Base-by-base conservation (phyloP, 352 stramenopile species). In the Blastocystis sp. region DNA sequence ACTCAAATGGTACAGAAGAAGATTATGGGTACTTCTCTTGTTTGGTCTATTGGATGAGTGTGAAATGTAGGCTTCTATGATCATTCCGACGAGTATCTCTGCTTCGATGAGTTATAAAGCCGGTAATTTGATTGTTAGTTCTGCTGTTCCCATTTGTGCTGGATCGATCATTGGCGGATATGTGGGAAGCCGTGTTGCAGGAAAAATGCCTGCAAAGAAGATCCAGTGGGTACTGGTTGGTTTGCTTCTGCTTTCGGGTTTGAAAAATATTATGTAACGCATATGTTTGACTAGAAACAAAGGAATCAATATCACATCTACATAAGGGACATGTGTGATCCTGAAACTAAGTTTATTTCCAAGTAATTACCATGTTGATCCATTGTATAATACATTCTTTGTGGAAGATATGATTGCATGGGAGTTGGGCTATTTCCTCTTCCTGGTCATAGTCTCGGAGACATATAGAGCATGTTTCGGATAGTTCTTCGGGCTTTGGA, bases 21-120 rank as follows among this genome's bases (percentile, higher is more conserved):
- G 29, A 88, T 89, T 43, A 63, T 89, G 37, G 88, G 88, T 21
- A 89, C 88, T n/a, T 86, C 65, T 27, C 51, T 89, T 7, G 88
- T 86, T 14, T 9, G 24, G 19, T 42, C 63, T 89, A 49, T 14
- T 1, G 37, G 21, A 11, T 16, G 3, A 27, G 24, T 19, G 21
- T 66, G 14, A 83, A 19, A 6, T 63, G 16, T 83, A 83, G 71
- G 71, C 71, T 14, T 83, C 71, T 27, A 83, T 83, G 71, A 83
- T 83, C 29, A 63, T 83, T 66, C 71, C 71, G 29, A 83, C 71
- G 2, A 65, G 42, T 19, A 66, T 83, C 21, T 83, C 71, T 7
- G 71, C 71, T 11, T 39, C 46, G 6, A 32, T 83, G 21, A 83
- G 71, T 42, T 66, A 83, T 43, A 83, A 83, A 43, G 24, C 32